Base-by-base conservation (phyloP, 768 basidiomycete genomes). In the Tremella mesenterica region DNA sequence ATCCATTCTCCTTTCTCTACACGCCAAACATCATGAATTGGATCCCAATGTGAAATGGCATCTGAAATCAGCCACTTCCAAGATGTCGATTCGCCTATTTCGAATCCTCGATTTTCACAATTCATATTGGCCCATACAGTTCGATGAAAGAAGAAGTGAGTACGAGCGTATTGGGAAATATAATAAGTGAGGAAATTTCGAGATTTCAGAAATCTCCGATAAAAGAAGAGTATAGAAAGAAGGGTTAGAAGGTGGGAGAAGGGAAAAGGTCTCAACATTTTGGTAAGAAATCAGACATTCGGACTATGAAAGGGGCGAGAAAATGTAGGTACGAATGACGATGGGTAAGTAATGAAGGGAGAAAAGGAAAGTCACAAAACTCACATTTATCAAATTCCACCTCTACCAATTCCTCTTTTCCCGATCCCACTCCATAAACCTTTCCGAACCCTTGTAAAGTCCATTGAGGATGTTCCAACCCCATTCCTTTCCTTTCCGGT, bases 401-500 rank as follows among this genome's bases (percentile, higher is more conserved):
- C 34, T 56, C 48, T 13, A 73, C 72, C 1, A 53, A 62, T 41
- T 62, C 61, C 13, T 52, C 59, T 50, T 64, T 53, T 0, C 76
- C 75, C 26, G 75, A 67, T 25, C 56, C 45, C 8, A 77, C 60
- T 30, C 59, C 60, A n/a, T 69, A 55, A 9, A 73, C 66, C 52
- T 76, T 76, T 21, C 39, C 61, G 57, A 74, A 76, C 6, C 81
- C 84, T 47, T 81, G 83, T 31, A 90, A 75, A 12, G 63, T 54
- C 30, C 53, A 52, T 46, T 54, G 30, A 20, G 67, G 67, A 48
- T 69, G 64, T 48, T 53, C 57, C 6, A 65, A 38, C 4, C 64
- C 44, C 3, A 61, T 65, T 1, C 46, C n/a, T 20, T 61, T 59
- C 43, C 61, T 64, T 12, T 30, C 27, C 1, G 67, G 67, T 13